Evolutionary conservation across 805 yeast genomes (phyloP).

Genomic region (Scheffersomyces amazonensis): DNA sequence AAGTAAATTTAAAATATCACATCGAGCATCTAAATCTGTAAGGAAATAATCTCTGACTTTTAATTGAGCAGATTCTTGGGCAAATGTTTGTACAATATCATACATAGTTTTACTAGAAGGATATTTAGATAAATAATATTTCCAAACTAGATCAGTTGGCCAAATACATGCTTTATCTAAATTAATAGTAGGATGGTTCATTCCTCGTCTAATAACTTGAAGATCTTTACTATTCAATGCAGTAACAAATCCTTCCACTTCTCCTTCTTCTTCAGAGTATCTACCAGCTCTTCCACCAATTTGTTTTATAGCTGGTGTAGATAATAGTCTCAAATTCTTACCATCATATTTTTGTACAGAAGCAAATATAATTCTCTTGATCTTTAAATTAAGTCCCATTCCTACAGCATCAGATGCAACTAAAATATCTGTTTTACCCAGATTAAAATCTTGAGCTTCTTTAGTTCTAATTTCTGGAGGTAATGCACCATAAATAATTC

Average conservation of each 20-base stretch:
- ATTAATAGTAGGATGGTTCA: conserved; percentile 50
- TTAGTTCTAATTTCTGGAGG: conserved; percentile 92
- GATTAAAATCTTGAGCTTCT: conserved; percentile 78
- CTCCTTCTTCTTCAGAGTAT: conserved; percentile 38
- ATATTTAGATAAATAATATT: conserved; percentile 59
- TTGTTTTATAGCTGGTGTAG: conserved; percentile 75
- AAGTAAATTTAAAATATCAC: conserved; percentile 42
- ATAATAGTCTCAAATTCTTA: conserved; percentile 38
- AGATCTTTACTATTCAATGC: conserved; percentile 48
- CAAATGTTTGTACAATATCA: conserved; percentile 48
- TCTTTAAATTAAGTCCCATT: conserved; percentile 90
- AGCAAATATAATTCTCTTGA: conserved; percentile 75
- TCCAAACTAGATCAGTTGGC: conserved; percentile 77
- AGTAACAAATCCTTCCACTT: conserved; percentile 49
- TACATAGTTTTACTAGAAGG: conserved; percentile 47
- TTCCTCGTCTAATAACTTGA: conserved; percentile 40
- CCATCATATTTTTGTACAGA: conserved; percentile 74
- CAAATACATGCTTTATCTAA: conserved; percentile 66
- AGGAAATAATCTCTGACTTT: conserved; percentile 27
- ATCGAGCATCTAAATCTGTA: conserved; percentile 36
- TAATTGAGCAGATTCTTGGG: conserved; percentile 27
- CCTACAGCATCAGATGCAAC: conserved; percentile 98
- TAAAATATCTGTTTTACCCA: conserved; percentile 74
- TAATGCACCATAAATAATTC: conserved; percentile 89
- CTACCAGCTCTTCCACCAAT: conserved; percentile 97